phyloP scores from a whole-genome alignment of 2,329 filamentous ascomycete genomes.

The Exophiala viscosa region DNA sequence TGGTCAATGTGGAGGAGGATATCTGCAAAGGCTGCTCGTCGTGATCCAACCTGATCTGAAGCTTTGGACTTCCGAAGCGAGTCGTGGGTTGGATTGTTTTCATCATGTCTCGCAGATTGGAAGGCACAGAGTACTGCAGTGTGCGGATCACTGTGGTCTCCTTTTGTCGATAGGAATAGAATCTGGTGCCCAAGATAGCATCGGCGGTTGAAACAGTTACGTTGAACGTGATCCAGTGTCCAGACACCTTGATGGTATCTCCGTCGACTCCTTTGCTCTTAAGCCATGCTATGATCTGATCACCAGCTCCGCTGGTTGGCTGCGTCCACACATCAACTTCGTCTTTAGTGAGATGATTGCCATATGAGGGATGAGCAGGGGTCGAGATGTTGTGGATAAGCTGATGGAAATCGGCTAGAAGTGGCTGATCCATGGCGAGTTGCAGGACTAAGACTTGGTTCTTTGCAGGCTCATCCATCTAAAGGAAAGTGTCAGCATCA shows the following conservation, averaged over 20 bases:
- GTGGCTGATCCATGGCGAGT: slow-evolving; percentile 49
- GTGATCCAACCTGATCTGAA: slow-evolving; percentile 36
- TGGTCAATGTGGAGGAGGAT: slow-evolving; percentile 10
- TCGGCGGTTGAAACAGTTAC: slow-evolving; percentile 53
- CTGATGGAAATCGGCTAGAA: slow-evolving; percentile 53
- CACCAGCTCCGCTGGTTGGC: slow-evolving; percentile 47
- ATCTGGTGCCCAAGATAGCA: slow-evolving; percentile 55
- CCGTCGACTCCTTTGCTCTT: slow-evolving; percentile 46
- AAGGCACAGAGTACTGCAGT: slow-evolving; percentile 60
- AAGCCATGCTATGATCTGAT: slow-evolving; percentile 56
- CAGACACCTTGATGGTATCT: slow-evolving; percentile 47
- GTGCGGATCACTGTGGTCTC: slow-evolving; percentile 51
- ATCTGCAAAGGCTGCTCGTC: background rate
- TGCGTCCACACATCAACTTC: slow-evolving; percentile 55
- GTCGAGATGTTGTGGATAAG: slow-evolving; percentile 60
- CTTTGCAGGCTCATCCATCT: slow-evolving; percentile 20
- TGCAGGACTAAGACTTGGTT: slow-evolving; percentile 46
- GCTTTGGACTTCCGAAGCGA: slow-evolving; percentile 52
- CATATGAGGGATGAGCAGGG: slow-evolving; percentile 57
- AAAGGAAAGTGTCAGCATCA: background rate
- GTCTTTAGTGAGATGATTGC: slow-evolving; percentile 59
- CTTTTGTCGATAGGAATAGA: slow-evolving; percentile 53
- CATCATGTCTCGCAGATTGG: slow-evolving; percentile 51
- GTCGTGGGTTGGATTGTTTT: slow-evolving; percentile 65
- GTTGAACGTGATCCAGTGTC: slow-evolving; percentile 61